Conservation (phyloP, 2,329 filamentous ascomycete genomes). For the Diaporthe batatas region DNA sequence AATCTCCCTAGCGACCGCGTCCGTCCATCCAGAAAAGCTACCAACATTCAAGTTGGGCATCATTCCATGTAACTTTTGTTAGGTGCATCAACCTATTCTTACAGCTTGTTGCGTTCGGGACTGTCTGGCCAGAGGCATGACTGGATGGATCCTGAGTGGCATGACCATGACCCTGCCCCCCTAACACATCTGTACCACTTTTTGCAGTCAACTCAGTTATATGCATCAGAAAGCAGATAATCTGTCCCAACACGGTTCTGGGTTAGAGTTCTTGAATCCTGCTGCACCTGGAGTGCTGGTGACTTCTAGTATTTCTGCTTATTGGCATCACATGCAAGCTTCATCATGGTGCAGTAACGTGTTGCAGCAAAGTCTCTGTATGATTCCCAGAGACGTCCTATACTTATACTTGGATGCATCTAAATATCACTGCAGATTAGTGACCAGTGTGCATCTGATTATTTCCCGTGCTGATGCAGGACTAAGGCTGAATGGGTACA, state of each 20-base stretch:
- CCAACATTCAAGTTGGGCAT: not conserved
- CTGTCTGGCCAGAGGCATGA: not conserved
- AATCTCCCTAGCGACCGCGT: not conserved
- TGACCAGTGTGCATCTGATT: not conserved
- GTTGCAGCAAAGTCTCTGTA: not conserved
- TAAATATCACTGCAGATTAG: too few relatives aligned
- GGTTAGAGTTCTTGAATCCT: not conserved
- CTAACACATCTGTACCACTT: constrained; percentile 7
- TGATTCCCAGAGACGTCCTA: not conserved
- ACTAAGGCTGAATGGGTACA: not conserved
- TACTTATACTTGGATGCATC: not conserved
- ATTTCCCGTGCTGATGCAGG: not conserved
- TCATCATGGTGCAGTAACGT: not conserved
- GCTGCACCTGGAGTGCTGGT: not conserved
- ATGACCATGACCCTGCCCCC: not conserved
- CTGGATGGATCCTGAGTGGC: not conserved
- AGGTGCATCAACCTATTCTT: not conserved
- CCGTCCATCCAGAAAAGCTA: not conserved
- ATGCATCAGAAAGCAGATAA: not conserved
- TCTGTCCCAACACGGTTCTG: not conserved
- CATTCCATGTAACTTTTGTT: not conserved
- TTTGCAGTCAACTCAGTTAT: not conserved
- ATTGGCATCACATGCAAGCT: not conserved
- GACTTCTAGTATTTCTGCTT: not conserved
- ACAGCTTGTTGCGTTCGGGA: too few relatives aligned